Evolutionary conservation across 176 grass and related monocot species (phyloP).

Genomic region (Raddia guianensis): DNA sequence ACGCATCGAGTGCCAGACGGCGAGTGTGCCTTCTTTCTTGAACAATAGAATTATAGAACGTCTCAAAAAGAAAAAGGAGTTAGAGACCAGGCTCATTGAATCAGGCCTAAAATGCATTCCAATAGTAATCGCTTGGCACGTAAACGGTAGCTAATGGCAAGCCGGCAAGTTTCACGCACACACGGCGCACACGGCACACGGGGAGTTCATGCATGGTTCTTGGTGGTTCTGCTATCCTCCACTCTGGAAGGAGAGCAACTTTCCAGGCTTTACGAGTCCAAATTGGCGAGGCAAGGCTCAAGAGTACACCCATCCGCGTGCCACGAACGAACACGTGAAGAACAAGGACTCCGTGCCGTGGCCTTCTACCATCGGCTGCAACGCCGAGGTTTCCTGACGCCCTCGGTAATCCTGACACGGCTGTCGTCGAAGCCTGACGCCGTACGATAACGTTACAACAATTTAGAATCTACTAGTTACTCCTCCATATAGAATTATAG

Average conservation of each 20-base stretch:
- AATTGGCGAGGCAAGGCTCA: constrained; percentile 22
- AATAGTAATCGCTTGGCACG: neutral
- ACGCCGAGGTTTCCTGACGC: constrained; percentile 22
- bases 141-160: neutral
- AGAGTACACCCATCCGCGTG: neutral
- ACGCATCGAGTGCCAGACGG: no score
- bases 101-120: neutral
- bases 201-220: constrained; percentile 8
- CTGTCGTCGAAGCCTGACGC: constrained; percentile 9
- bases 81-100: neutral
- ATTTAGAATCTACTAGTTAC: no score
- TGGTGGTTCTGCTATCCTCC: neutral
- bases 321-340: constrained; percentile 42
- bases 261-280: constrained; percentile 18
- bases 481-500: no score
- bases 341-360: constrained; percentile 42
- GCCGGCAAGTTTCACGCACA: constrained; percentile 26
- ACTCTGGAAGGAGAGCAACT: neutral
- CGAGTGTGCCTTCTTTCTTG: neutral
- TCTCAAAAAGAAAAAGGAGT: no score
- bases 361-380: constrained; percentile 27
- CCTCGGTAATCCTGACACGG: neutral
- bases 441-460: neutral
- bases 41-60: neutral
- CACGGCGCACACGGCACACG: no score